A percentile compares a stretch with the other conserved stretches of the same genome.
Conservation (phyloP, 164 flowering plant genomes). For the grape (Vitis vinifera) region ASM3070453v1 NC_081810.1:4346501-4347000, state of each 20-base stretch:
- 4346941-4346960: too few relatives aligned
- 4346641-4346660: slow-evolving; percentile 97
- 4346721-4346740: slow-evolving; percentile 75
- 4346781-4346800: too few relatives aligned
- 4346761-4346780: background rate
- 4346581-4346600: slow-evolving; percentile 80
- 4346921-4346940: background rate
- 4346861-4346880: background rate
- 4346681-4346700: slow-evolving; percentile 92
- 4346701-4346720: slow-evolving; percentile 74
- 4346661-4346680: slow-evolving; percentile 97
- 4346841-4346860: background rate
- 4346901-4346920: background rate
- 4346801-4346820: background rate
- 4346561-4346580: slow-evolving; percentile 71
- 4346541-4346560: slow-evolving; percentile 37
- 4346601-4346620: slow-evolving; percentile 87
- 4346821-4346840: background rate
- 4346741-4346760: slow-evolving; percentile 3
- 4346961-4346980: background rate
- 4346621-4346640: slow-evolving; percentile 76
- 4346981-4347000: too few relatives aligned
- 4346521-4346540: slow-evolving; percentile 8
- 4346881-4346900: background rate
- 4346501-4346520: slow-evolving; percentile 2